These are phyloP conservation scores for Streptanthus diversifolius DNA, from an alignment of 345 rosid species.

Conservation along the genomic window DNA sequence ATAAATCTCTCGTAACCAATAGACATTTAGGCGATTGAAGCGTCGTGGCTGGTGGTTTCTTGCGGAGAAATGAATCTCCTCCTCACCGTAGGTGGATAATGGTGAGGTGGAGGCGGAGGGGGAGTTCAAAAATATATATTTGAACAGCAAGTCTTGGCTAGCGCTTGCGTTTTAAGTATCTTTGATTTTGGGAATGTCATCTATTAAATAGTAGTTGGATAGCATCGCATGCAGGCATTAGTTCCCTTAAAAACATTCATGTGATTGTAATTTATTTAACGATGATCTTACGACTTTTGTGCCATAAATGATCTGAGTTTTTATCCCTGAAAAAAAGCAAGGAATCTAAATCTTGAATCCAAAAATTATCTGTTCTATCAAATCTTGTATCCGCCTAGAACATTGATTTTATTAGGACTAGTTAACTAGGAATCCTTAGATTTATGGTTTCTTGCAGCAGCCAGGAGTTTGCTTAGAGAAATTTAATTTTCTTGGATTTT, in stretches of 20 bases:
- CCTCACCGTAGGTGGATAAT: background rate
- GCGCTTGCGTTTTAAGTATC: background rate
- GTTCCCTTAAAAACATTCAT: background rate
- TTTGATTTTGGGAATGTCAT: too few species aligned
- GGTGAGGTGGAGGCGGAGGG: background rate
- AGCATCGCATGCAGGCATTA: background rate
- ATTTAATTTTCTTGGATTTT: background rate
- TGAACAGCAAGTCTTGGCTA: background rate
- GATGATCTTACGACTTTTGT: background rate
- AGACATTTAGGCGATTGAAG: background rate
- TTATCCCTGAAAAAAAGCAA: background rate
- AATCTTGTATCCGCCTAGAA: background rate
- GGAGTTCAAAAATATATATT: background rate
- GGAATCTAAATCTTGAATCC: background rate
- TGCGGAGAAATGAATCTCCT: background rate
- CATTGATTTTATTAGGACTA: background rate
- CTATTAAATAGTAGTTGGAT: background rate
- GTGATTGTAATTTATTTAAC: background rate
- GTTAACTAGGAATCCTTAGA: background rate
- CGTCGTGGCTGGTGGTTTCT: background rate
- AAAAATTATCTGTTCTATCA: background rate
- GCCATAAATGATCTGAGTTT: background rate
- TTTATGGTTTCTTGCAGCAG: background rate
- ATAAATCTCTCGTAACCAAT: background rate
- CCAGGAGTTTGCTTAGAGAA: background rate